Base-by-base conservation (phyloP, 345 rosid species). In the Pistacia vera region DNA sequence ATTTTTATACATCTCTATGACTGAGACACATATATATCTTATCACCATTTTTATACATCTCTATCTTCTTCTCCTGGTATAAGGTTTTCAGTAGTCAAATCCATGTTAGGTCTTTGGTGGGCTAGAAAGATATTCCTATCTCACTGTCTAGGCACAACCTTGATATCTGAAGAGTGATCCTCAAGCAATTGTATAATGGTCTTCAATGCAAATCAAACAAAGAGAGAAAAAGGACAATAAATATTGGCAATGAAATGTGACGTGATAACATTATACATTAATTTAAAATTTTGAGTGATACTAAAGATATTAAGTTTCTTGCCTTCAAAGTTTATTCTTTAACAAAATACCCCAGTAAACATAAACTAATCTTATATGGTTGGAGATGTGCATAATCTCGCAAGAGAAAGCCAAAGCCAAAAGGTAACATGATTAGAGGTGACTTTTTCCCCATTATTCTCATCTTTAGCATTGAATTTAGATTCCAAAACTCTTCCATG, bases 301-400 rank as follows among this genome's bases (percentile, higher is more conserved):
- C 51, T 10, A 20, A 76, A 70, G 79, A 71, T 64, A 63, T 1
- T 1, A 4, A 56, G 49, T 80, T 74, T 57, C 86, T 83, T 80
- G 75, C 77, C 86, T 80, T 83, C 72, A 35, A 83, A 77, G 85
- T 63, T 72, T 72, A 68, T 71, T 9, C 12, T 78, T 55, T 41
- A 41, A 41, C 9, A 41, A 41, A 0, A 41, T 41, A 7, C 9
- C 46, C 46, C 46, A 41, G 46, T 7, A 36, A 59, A 71, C 3
- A 18, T 8, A 57, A 63, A 69, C 18, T 52, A 49, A 25, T 54
- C 56, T 2, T 68, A 36, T 20, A 17, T 13, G 33, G 41, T n/a
- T 48, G 57, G 46, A 59, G 68, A 38, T 59, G 56, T 13, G 22
- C 49, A 41, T 22, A 5, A 18, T 60, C 9, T 44, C 8, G 12